A percentile compares a stretch with the other conserved stretches of the same genome.
These are phyloP conservation scores for Spizellomyces punctatus DNA, from an alignment of 192 early-diverging fungal species.

Conservation along the genomic window DNA sequence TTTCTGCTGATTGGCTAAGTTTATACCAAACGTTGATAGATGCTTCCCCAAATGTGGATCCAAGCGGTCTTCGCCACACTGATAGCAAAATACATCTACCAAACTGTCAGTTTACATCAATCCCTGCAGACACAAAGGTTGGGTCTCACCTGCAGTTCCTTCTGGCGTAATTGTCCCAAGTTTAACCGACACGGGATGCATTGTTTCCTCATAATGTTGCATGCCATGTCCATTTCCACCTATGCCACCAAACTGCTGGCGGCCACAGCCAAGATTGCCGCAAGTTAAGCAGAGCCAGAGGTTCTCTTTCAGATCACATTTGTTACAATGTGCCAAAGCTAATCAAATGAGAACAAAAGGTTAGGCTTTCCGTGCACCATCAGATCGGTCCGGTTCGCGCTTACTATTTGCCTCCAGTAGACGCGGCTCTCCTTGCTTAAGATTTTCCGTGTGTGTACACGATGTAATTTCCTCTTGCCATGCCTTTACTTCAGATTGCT, in stretches of 20 bases:
- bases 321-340: constrained; percentile 71
- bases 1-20: constrained; percentile 78
- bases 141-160: constrained; percentile 80
- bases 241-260: constrained; percentile 88
- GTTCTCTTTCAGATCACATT: constrained; percentile 89
- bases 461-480: constrained; percentile 86
- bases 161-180: constrained; percentile 97
- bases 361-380: neutral
- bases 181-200: constrained; percentile 85
- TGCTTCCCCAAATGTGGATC: constrained; percentile 80
- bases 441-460: constrained; percentile 77
- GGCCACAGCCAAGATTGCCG: constrained; percentile 92
- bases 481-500: constrained; percentile 86
- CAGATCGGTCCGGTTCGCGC: constrained; percentile 7
- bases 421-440: constrained; percentile 67
- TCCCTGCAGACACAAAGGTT: neutral
- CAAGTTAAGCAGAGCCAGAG: constrained; percentile 95
- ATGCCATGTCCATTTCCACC: constrained; percentile 95
- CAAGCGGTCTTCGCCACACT: constrained; percentile 77
- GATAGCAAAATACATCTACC: constrained; percentile 81
- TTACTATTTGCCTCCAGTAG: constrained; percentile 41
- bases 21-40: constrained; percentile 87
- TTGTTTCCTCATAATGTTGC: constrained; percentile 77
- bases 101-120: neutral
- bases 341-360: neutral